phyloP scores from a whole-genome alignment of 202 grass and related monocot genomes.

The Saccharum hybrid region DNA sequence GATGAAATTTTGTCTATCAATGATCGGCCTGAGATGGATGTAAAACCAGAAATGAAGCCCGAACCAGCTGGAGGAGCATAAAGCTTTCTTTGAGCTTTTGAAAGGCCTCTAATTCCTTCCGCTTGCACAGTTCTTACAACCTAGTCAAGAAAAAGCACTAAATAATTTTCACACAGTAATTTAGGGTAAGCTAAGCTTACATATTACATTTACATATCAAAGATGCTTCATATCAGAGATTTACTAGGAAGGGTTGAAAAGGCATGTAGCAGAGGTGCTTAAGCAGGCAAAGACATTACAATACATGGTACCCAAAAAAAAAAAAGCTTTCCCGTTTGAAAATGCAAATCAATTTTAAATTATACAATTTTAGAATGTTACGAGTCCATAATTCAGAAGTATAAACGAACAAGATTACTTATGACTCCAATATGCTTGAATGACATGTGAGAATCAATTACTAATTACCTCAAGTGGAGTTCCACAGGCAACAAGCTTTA shows the following conservation, averaged over 20 bases:
- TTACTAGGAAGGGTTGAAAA: background rate
- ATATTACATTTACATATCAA: slow-evolving; percentile 29
- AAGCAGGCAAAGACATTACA: slow-evolving; percentile 34
- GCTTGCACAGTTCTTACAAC: slow-evolving; percentile 94
- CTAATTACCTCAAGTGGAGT: slow-evolving; percentile 87
- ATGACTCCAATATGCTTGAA: slow-evolving; percentile 30
- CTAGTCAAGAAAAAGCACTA: slow-evolving; percentile 58
- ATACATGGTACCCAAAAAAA: background rate
- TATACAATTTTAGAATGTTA: background rate
- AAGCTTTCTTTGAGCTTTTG: slow-evolving; percentile 72
- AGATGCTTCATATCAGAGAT: slow-evolving; percentile 15
- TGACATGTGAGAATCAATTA: slow-evolving; percentile 14
- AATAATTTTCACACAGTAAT: slow-evolving; percentile 30
- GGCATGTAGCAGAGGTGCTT: background rate
- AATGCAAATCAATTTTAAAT: slow-evolving; percentile 41
- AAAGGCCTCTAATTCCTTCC: slow-evolving; percentile 84
- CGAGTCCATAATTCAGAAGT: slow-evolving; percentile 12
- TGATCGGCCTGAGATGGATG: slow-evolving; percentile 83
- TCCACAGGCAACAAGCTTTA: slow-evolving; percentile 93
- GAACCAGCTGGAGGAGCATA: slow-evolving; percentile 90
- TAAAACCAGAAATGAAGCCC: slow-evolving; percentile 97
- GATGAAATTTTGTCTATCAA: slow-evolving; percentile 88
- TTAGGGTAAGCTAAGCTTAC: slow-evolving; percentile 21
- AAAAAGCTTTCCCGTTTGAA: background rate
- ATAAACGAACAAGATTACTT: slow-evolving; percentile 25